Evolutionary conservation across 495 filamentous ascomycete species (phyloP).

Genomic region (Annulohypoxylon maeteangense): DNA sequence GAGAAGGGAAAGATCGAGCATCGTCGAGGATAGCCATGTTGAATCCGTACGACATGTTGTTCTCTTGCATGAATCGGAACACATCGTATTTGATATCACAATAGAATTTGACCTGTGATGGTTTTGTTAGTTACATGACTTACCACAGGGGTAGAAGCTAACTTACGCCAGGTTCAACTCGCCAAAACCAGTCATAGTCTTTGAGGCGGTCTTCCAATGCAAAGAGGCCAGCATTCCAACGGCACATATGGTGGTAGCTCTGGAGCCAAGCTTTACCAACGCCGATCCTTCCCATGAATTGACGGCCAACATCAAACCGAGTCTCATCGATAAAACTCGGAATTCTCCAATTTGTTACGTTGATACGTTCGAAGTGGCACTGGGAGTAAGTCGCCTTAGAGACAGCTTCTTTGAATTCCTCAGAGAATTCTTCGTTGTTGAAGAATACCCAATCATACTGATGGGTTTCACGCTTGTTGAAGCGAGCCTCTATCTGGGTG

Average conservation of each 20-base stretch:
- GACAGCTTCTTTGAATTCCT: conserved; percentile 78
- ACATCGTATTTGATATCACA: conserved; percentile 77
- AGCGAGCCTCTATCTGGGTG: conserved; percentile 80
- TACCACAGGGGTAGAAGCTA: conserved; percentile 25
- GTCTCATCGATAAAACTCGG: conserved; percentile 73
- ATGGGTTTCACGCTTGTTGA: conserved; percentile 73
- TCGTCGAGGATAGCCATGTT: conserved; percentile 67
- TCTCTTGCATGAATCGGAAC: conserved; percentile 79
- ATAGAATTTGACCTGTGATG: conserved; percentile 64
- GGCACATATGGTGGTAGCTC: conserved; percentile 78
- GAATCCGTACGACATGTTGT: conserved; percentile 75
- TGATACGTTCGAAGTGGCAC: conserved; percentile 78
- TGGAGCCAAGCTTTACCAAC: conserved; percentile 66
- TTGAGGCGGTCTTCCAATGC: conserved; percentile 73
- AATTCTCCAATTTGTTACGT: conserved; percentile 76
- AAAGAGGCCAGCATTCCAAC: conserved; percentile 81
- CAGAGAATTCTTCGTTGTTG: conserved; percentile 80
- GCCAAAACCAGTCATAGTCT: conserved; percentile 80
- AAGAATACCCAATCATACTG: conserved; percentile 91
- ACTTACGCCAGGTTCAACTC: conserved; percentile 70
- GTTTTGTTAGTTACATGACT: conserved; percentile 13
- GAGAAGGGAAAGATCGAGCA: conserved; percentile 59
- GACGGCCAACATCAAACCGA: conserved; percentile 63
- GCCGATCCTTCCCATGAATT: conserved; percentile 64
- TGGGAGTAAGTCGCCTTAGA: conserved; percentile 74